A percentile compares a stretch with the other conserved stretches of the same genome.
Conservation (phyloP, 1,284 basidiomycete species). For the Grifola frondosa region DNA sequence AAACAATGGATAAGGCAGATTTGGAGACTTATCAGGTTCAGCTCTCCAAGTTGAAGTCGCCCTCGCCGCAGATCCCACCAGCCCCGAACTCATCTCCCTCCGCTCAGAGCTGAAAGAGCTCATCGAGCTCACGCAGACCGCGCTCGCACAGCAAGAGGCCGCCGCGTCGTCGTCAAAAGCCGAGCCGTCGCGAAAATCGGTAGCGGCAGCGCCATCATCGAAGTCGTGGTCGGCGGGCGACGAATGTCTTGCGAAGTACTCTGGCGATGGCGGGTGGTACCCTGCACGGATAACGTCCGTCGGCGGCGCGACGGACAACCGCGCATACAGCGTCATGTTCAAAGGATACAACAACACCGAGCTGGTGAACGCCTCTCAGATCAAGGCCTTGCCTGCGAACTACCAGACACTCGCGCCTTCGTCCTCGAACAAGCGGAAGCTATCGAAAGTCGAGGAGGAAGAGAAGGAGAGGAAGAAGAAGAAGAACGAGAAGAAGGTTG, state of each 20-base stretch:
- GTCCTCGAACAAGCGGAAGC: constrained; percentile 69
- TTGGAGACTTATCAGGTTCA: constrained; percentile 88
- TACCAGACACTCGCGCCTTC: constrained; percentile 41
- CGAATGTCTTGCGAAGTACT: constrained; percentile 91
- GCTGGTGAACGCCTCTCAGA: constrained; percentile 71
- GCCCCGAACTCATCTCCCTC: constrained; percentile 74
- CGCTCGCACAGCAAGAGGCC: constrained; percentile 65
- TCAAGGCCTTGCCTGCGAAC: constrained; percentile 69
- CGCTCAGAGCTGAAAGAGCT: constrained; percentile 87
- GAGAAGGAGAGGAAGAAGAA: constrained; percentile 92
- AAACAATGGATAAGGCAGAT: constrained; percentile 69
- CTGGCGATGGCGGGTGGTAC: constrained; percentile 87
- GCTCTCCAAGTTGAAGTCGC: constrained; percentile 90
- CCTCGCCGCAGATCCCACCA: constrained; percentile 80
- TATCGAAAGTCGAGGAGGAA: constrained; percentile 80
- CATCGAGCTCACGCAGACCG: constrained; percentile 81
- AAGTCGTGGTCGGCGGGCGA: constrained; percentile 80
- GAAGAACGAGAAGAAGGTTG: constrained; percentile 95
- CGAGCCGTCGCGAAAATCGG: constrained; percentile 54
- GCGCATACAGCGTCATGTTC: constrained; percentile 92
- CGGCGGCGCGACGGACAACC: constrained; percentile 81
- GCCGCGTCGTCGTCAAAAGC: constrained; percentile 59
- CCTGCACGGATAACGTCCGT: constrained; percentile 89
- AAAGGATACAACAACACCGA: constrained; percentile 96
- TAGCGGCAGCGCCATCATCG: constrained; percentile 43